Evolutionary conservation across 805 yeast genomes (phyloP).

Genomic region (Kazachstania psychrophila): DNA sequence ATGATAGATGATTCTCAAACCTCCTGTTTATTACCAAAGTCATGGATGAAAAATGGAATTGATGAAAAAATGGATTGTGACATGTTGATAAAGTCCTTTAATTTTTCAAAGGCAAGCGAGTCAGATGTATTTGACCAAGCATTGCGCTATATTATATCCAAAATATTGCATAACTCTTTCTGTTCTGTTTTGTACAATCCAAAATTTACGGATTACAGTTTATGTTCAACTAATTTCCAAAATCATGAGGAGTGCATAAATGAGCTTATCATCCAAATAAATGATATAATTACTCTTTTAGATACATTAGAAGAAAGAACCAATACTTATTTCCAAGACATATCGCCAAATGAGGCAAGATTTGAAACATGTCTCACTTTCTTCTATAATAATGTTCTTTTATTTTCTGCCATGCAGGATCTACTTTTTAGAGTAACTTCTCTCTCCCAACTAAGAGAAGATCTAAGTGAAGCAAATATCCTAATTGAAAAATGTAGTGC

Average conservation of each 20-base stretch:
- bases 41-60: slow-evolving; percentile 9
- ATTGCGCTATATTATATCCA: slow-evolving; percentile 7
- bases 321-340: no score
- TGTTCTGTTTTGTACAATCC: slow-evolving; percentile 5
- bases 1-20: slow-evolving; percentile 4
- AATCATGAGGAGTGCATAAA: not conserved
- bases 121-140: slow-evolving; percentile 1
- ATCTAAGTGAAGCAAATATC: no score
- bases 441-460: no score
- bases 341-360: no score
- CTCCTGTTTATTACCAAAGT: slow-evolving; percentile 11
- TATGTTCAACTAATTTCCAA: slow-evolving; percentile 3
- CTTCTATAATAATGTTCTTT: no score
- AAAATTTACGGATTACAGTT: slow-evolving; percentile 7
- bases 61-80: slow-evolving; percentile 10
- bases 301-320: no score
- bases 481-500: no score
- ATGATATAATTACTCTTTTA: no score
- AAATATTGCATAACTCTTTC: slow-evolving; percentile 3
- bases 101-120: slow-evolving; percentile 1
- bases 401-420: no score
- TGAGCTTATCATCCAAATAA: no score
- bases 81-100: slow-evolving; percentile 2
- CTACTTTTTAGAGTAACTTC: no score
- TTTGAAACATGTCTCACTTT: no score